Evolutionary conservation across 176 grass and related monocot species (phyloP).

Genomic region (Echinochloa phyllopogon): DNA sequence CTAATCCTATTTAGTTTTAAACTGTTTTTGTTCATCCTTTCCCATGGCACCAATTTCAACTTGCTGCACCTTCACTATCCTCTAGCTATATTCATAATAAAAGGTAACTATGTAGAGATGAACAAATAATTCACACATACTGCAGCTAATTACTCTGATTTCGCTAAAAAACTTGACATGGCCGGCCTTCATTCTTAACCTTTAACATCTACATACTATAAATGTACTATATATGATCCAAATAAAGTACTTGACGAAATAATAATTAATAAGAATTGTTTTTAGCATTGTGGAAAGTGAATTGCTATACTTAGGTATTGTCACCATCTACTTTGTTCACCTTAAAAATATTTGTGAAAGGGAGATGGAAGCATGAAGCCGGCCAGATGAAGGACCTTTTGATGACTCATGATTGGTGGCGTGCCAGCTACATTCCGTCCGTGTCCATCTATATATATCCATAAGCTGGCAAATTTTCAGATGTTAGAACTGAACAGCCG

Average conservation of each 20-base stretch:
- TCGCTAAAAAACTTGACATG: neutral
- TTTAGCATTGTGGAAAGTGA: constrained; percentile 13
- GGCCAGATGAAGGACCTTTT: constrained; percentile 30
- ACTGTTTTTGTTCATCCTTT: neutral
- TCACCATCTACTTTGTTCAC: constrained; percentile 44
- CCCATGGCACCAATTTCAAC: constrained; percentile 7
- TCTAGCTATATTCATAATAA: neutral
- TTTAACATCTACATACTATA: constrained; percentile 6
- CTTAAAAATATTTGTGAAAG: constrained; percentile 35
- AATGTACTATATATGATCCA: neutral
- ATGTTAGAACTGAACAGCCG: constrained; percentile 46
- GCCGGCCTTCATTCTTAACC: neutral
- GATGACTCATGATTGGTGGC: constrained; percentile 40
- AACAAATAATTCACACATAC: neutral
- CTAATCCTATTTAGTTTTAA: neutral
- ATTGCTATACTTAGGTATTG: constrained; percentile 31
- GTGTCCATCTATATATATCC: neutral
- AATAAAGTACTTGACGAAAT: constrained; percentile 24
- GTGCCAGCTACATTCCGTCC: constrained; percentile 40
- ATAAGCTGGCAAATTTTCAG: constrained; percentile 31
- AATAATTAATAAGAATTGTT: constrained; percentile 3
- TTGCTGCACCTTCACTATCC: neutral
- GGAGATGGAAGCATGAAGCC: constrained; percentile 30
- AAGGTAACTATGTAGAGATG: neutral
- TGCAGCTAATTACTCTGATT: constrained; percentile 4